Evolutionary conservation across 345 rosid genomes (phyloP).

Genomic region (Citrus unshiu): DNA sequence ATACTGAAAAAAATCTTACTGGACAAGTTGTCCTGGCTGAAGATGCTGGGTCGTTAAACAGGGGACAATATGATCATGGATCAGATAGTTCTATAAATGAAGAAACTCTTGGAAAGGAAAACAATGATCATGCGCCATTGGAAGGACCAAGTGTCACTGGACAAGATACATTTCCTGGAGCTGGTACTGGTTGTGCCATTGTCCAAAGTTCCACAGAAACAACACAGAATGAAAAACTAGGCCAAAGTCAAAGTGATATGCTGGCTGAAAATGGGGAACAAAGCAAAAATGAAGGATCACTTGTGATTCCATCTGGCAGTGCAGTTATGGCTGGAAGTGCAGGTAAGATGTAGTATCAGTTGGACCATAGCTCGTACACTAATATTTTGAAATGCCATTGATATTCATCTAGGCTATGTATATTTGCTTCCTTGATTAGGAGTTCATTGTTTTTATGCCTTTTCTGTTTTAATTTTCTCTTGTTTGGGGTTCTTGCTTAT

Average conservation of each 20-base stretch:
- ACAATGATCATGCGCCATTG: not conserved
- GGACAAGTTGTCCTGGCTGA: slow-evolving; percentile 29
- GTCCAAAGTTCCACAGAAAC: slow-evolving; percentile 11
- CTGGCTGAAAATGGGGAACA: slow-evolving; percentile 16
- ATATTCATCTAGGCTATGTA: not conserved
- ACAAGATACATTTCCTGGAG: slow-evolving; percentile 17
- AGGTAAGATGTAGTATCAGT: not conserved
- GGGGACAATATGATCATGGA: slow-evolving; percentile 16
- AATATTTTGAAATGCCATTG: not conserved
- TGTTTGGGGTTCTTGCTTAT: not conserved
- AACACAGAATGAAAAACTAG: slow-evolving; percentile 10
- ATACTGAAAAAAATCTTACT: slow-evolving; percentile 7
- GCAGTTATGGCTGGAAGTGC: not conserved
- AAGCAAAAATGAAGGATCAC: slow-evolving; percentile 15
- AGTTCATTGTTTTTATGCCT: not conserved
- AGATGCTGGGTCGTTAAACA: slow-evolving; percentile 12
- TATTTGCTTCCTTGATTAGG: slow-evolving; percentile 2
- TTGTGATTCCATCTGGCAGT: slow-evolving; percentile 16
- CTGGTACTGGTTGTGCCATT: slow-evolving; percentile 6
- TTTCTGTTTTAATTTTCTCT: not conserved
- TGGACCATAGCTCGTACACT: not conserved
- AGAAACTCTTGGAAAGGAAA: slow-evolving; percentile 14
- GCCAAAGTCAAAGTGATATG: slow-evolving; percentile 17
- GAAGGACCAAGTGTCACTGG: slow-evolving; percentile 16
- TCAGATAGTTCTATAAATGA: slow-evolving; percentile 19